Evolutionary conservation across 805 yeast species (phyloP).

Genomic region (Lipomyces lipofer): DNA sequence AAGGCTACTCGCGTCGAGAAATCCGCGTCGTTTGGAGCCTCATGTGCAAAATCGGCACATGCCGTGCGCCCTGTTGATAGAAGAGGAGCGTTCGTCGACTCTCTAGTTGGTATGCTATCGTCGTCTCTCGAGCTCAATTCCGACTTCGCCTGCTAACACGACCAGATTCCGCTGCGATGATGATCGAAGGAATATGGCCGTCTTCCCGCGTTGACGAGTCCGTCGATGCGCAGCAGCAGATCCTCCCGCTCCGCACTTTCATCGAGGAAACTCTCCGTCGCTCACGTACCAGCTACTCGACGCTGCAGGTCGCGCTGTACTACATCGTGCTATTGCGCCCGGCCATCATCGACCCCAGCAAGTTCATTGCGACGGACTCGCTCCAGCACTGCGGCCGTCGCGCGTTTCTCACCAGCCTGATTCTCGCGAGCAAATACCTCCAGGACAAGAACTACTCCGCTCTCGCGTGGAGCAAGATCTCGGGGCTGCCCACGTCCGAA

Average conservation of each 20-base stretch:
- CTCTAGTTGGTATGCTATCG: constrained; percentile 33
- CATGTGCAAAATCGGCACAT: too few relatives aligned
- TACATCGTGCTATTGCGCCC: constrained; percentile 56
- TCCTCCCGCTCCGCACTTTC: constrained; percentile 41
- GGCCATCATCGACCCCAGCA: constrained; percentile 29
- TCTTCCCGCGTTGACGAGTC: constrained; percentile 36
- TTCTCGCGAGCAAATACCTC: constrained; percentile 69
- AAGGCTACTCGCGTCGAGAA: constrained; percentile 8
- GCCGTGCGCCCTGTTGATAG: constrained; percentile 7
- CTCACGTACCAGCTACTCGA: constrained; percentile 60
- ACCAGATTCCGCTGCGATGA: constrained; percentile 35
- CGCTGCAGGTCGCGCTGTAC: constrained; percentile 66
- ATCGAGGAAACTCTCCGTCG: constrained; percentile 45
- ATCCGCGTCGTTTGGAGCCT: constrained; percentile 1
- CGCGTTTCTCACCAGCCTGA: constrained; percentile 64
- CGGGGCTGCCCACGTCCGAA: constrained; percentile 59
- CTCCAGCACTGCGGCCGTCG: constrained; percentile 56
- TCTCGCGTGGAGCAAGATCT: constrained; percentile 70
- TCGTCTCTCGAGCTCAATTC: constrained; percentile 16
- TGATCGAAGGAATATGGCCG: constrained; percentile 40
- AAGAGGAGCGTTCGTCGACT: constrained; percentile 23
- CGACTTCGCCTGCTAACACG: background rate
- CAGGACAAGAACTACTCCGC: constrained; percentile 72
- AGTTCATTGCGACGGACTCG: constrained; percentile 14
- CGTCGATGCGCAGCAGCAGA: constrained; percentile 25